Conservation (phyloP, 2,329 filamentous ascomycete genomes). For the Hawksworthiomyces lignivorus region DNA sequence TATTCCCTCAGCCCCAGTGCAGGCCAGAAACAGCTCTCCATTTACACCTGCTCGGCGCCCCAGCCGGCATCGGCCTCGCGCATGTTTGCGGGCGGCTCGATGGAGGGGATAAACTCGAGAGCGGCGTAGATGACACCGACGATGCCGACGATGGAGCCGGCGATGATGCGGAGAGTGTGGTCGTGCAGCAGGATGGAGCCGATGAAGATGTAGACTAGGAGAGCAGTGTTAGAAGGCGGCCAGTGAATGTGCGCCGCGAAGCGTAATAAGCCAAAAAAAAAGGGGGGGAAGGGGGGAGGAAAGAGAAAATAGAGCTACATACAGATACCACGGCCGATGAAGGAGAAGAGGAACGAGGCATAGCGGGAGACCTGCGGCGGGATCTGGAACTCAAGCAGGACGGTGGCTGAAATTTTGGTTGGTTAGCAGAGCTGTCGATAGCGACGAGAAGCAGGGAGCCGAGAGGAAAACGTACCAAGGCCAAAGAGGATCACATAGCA, state of each 20-base stretch:
- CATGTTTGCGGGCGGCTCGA: constrained; percentile 77
- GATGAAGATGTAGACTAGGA: constrained; percentile 87
- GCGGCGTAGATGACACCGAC: constrained; percentile 70
- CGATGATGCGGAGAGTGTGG: constrained; percentile 59
- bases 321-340: constrained; percentile 92
- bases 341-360: constrained; percentile 96
- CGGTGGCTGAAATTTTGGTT: constrained; percentile 53
- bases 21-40: no score
- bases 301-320: constrained; percentile 30
- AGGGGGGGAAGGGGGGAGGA: neutral
- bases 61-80: constrained; percentile 67
- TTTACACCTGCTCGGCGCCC: constrained; percentile 71
- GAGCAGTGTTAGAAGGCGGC: no score
- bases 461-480: constrained; percentile 49
- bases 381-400: constrained; percentile 83
- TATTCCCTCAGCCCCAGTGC: no score
- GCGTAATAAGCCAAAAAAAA: no score
- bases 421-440: constrained; percentile 1
- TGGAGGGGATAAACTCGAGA: constrained; percentile 70
- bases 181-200: constrained; percentile 74
- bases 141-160: constrained; percentile 69
- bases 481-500: constrained; percentile 89
- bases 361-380: constrained; percentile 88
- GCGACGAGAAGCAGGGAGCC: constrained; percentile 14
- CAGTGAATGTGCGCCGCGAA: no score